Evolutionary conservation across 73 alveolate species (phyloP).

Genomic region (Symbiodinium natans): DNA sequence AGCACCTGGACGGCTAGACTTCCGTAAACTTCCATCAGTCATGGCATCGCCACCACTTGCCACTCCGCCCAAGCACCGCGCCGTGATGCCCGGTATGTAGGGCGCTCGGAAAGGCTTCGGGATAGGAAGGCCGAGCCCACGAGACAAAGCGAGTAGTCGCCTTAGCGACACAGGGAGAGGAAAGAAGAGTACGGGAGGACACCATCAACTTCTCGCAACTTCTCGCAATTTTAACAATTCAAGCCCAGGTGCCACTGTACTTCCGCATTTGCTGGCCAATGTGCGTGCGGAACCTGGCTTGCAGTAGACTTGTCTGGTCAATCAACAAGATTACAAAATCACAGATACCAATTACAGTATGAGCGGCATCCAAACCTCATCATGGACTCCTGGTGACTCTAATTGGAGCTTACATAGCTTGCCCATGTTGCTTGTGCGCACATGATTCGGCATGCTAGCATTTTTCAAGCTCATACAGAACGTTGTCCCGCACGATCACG

Average conservation of each 20-base stretch:
- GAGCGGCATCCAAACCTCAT: no score
- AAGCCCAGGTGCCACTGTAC: conserved; percentile 33
- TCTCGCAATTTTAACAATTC: neutral
- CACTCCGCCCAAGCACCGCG: neutral
- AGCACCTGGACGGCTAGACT: conserved; percentile 26
- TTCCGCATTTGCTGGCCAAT: conserved; percentile 79
- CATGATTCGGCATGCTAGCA: no score
- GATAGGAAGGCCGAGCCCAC: conserved; percentile 79
- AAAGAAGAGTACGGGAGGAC: neutral
- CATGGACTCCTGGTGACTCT: no score
- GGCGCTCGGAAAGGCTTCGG: conserved; percentile 90
- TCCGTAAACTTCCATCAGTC: neutral
- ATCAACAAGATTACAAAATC: no score
- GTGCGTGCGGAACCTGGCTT: conserved; percentile 26
- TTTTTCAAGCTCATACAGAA: no score
- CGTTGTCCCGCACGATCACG: no score
- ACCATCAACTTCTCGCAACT: neutral
- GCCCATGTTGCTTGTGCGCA: no score
- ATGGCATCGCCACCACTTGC: neutral
- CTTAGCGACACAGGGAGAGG: neutral
- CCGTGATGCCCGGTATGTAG: conserved; percentile 85
- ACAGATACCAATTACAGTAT: no score
- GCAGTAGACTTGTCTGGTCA: no score
- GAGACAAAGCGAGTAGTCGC: conserved; percentile 63
- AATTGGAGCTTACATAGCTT: no score